Percentiles rank a stretch among this genome's conserved stretches.
Evolutionary conservation across 768 basidiomycete species (phyloP).

Genomic region (Boletus sp.): DNA sequence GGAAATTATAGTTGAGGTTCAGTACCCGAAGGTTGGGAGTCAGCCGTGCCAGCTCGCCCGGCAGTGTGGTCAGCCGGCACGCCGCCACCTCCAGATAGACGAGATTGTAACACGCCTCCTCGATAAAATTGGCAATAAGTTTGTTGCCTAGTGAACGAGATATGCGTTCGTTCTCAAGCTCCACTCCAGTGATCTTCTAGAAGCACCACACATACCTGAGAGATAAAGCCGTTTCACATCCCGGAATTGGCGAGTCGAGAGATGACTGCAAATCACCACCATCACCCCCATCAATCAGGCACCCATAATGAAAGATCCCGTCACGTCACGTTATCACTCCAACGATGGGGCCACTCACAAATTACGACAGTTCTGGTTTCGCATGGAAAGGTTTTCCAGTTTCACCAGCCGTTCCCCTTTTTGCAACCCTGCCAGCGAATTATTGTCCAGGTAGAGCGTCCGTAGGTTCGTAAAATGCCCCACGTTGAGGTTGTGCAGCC

Average conservation of each 20-base stretch:
- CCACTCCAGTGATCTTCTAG: conserved; percentile 14
- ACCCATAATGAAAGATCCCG: conserved; percentile 38
- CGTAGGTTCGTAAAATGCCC: conserved; percentile 66
- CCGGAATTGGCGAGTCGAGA: conserved; percentile 65
- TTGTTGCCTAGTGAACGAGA: conserved; percentile 61
- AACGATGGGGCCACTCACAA: conserved; percentile 54
- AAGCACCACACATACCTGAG: conserved; percentile 60
- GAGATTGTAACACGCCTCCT: conserved; percentile 82
- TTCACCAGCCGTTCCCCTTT: conserved; percentile 58
- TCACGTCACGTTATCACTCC: conserved; percentile 28
- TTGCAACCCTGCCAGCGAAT: conserved; percentile 49
- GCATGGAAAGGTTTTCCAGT: conserved; percentile 87
- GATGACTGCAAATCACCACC: conserved; percentile 37
- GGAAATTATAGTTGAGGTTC: conserved; percentile 97
- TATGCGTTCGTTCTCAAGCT: conserved; percentile 18
- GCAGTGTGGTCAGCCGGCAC: conserved; percentile 75
- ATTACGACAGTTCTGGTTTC: conserved; percentile 78
- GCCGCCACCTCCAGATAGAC: conserved; percentile 89
- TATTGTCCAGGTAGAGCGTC: conserved; percentile 92
- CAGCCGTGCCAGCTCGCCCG: conserved; percentile 57
- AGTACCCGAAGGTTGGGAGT: conserved; percentile 85
- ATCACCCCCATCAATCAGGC: conserved; percentile 35
- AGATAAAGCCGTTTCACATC: conserved; percentile 94
- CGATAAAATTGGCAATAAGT: conserved; percentile 55
- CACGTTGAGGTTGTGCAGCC: conserved; percentile 62